Conservation (phyloP, 176 grass and related monocot species). For the Chloris gayana region DNA sequence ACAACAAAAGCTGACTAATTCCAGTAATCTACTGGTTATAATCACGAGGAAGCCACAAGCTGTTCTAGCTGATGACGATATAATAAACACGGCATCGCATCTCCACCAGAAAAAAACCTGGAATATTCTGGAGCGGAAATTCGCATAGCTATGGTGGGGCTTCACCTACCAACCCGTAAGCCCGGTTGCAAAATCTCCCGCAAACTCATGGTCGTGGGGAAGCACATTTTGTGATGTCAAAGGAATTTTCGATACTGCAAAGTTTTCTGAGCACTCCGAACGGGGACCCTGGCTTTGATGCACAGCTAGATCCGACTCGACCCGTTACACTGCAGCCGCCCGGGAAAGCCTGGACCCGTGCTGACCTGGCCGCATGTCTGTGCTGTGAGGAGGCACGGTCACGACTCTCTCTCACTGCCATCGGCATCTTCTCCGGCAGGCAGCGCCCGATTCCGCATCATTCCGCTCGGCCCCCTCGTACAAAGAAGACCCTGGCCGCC, state of each 20-base stretch:
- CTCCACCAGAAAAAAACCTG: neutral
- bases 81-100: neutral
- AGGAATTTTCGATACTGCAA: neutral
- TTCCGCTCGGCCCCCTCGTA: constrained; percentile 3
- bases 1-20: neutral
- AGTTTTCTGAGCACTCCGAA: neutral
- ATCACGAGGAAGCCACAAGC: neutral
- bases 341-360: neutral
- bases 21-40: neutral
- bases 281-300: too few species aligned
- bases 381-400: constrained; percentile 12
- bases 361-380: constrained; percentile 37
- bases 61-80: neutral
- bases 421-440: constrained; percentile 35
- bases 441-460: constrained; percentile 39
- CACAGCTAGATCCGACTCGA: neutral
- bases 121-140: constrained; percentile 33
- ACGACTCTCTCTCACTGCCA: neutral
- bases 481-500: neutral
- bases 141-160: neutral
- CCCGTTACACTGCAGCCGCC: neutral
- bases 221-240: neutral
- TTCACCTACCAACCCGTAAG: neutral
- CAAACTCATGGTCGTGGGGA: neutral
- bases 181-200: neutral